Base-by-base conservation (phyloP, 768 basidiomycete genomes). In the Lactarius psammicola region DNA sequence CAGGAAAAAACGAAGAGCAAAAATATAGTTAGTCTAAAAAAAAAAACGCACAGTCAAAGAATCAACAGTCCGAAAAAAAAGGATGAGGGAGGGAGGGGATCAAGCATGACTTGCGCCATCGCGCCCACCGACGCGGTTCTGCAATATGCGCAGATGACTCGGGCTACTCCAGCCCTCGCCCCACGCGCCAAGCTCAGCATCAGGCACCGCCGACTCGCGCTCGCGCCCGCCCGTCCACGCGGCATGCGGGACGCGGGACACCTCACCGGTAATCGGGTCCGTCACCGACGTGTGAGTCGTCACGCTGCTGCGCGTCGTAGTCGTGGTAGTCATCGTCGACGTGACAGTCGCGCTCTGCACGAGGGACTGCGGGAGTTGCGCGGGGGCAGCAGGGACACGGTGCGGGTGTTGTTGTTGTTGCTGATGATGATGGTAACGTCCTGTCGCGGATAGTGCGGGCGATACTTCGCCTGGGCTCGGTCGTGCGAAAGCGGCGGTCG, bases 401-500 rank as follows among this genome's bases (percentile, higher is more conserved):
- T 10, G 26, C 65, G 55, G 4, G 62, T 34, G 54, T 26, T n/a
- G 66, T 53, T 3, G 66, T 61, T 18, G 69, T 23, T 28, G 31
- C 61, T 54, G 62, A 57, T 8, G 67, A n/a, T n/a, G n/a, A n/a
- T n/a, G n/a, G n/a, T n/a, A n/a, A 33, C 56, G 65, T 9, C 69
- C 69, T 5, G 72, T 71, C n/a, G 76, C 75, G 23, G 76, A 77
- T 9, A 77, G 68, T 6, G 75, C 73, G 10, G 74, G 75, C 0
- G 75, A 74, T 4, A 68, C 62, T 61, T 59, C 59, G 15, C 62
- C 71, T 64, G 33, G 68, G 61, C 20, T 68, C 46, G 23, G 68
- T 55, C 40, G 67, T 18, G n/a, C 33, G 11, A n/a, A 62, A 36
- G 5, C 74, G 70, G 31, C 83, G 80, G n/a, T 81, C 82, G 65